Evolutionary conservation across 768 basidiomycete genomes (phyloP).

Genomic region (Cystobasidium onofrii): DNA sequence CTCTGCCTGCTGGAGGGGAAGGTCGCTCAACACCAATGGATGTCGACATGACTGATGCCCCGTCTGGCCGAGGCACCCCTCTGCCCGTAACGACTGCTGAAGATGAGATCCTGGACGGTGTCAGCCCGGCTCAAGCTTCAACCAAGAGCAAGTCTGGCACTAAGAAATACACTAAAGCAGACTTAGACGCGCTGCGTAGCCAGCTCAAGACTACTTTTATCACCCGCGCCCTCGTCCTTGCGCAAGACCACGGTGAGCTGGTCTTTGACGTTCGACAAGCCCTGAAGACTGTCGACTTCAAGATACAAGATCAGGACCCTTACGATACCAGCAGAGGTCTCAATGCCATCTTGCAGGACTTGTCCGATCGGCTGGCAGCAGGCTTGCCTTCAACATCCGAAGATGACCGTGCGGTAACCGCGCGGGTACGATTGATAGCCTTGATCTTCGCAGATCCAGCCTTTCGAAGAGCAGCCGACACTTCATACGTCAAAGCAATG

Average conservation of each 20-base stretch:
- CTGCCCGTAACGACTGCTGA: slow-evolving; percentile 2
- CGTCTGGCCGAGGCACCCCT: background rate
- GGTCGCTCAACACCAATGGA: slow-evolving; percentile 36
- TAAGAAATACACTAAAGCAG: slow-evolving; percentile 41
- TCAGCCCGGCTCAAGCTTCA: background rate
- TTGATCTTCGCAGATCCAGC: slow-evolving; percentile 69
- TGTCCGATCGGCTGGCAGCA: slow-evolving; percentile 54
- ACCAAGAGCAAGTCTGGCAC: slow-evolving; percentile 10
- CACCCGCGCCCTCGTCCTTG: slow-evolving; percentile 62
- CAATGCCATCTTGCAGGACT: slow-evolving; percentile 65
- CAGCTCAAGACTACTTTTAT: slow-evolving; percentile 60
- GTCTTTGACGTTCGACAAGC: slow-evolving; percentile 80
- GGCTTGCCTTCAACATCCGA: background rate
- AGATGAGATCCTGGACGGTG: slow-evolving; percentile 23
- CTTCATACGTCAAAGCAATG: slow-evolving; percentile 37
- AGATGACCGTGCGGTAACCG: slow-evolving; percentile 65
- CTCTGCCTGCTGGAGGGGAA: background rate
- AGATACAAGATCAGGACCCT: slow-evolving; percentile 40
- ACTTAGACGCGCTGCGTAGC: slow-evolving; percentile 61
- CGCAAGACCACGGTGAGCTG: slow-evolving; percentile 77
- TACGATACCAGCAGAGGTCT: slow-evolving; percentile 61
- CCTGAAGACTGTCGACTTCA: slow-evolving; percentile 49
- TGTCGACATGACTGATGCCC: slow-evolving; percentile 37
- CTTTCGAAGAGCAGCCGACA: slow-evolving; percentile 41
- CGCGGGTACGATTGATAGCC: slow-evolving; percentile 75